Conservation (phyloP, 352 stramenopile species). For the Phytophthora chlamydospora region DNA sequence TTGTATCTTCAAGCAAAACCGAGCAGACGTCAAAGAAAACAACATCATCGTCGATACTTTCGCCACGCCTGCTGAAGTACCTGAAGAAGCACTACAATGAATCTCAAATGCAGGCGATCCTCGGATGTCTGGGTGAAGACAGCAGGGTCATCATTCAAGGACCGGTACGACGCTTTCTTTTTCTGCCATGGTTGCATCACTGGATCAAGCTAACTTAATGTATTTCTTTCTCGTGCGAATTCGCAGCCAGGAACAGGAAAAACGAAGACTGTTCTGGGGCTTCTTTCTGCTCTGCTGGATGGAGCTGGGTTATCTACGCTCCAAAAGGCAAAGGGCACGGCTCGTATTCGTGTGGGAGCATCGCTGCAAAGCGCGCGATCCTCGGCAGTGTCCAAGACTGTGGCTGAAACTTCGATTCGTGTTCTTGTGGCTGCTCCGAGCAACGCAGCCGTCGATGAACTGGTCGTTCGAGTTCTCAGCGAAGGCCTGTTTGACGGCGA, state of each 20-base stretch:
- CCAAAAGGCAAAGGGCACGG: constrained; percentile 55
- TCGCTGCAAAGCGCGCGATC: constrained; percentile 52
- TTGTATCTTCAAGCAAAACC: constrained; percentile 21
- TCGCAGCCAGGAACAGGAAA: constrained; percentile 80
- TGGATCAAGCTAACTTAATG: constrained; percentile 1
- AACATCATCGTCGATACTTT: constrained; percentile 34
- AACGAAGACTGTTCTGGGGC: constrained; percentile 82
- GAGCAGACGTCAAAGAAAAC: constrained; percentile 9
- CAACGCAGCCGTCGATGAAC: constrained; percentile 82
- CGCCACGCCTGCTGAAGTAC: constrained; percentile 47
- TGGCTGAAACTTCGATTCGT: constrained; percentile 66
- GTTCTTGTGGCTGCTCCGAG: constrained; percentile 79
- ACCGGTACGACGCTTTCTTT: constrained; percentile 47
- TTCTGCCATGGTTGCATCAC: background rate
- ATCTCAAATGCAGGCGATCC: constrained; percentile 76
- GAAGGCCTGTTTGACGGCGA: constrained; percentile 66
- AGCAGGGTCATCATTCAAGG: constrained; percentile 83
- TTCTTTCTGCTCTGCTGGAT: constrained; percentile 78
- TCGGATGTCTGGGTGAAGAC: constrained; percentile 64
- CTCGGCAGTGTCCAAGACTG: constrained; percentile 46
- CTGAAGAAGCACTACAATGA: constrained; percentile 75
- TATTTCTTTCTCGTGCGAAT: constrained; percentile 1
- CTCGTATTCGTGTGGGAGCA: constrained; percentile 73
- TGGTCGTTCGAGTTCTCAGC: constrained; percentile 72
- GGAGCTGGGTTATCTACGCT: constrained; percentile 57